phyloP scores from a whole-genome alignment of 106 monocot genomes.

The Dendrobium officinale region DNA sequence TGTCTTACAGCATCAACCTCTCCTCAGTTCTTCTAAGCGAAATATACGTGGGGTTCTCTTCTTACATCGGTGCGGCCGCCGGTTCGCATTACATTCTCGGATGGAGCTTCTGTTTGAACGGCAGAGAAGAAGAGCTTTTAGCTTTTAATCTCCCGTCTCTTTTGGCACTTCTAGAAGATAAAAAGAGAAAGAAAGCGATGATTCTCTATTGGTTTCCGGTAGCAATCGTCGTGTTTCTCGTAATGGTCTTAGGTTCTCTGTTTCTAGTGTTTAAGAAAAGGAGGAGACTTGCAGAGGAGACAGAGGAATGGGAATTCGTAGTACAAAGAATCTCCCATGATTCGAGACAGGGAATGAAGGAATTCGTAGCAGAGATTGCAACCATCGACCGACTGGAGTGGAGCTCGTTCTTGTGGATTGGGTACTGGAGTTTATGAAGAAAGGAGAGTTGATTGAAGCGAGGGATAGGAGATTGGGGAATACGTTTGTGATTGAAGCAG shows the following conservation, averaged over 20 bases:
- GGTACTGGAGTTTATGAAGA: slow-evolving; percentile 32
- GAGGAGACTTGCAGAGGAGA: slow-evolving; percentile 34
- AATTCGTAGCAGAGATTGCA: slow-evolving; percentile 80
- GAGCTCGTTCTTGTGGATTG: slow-evolving; percentile 37
- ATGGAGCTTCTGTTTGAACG: slow-evolving; percentile 59
- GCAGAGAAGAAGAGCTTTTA: slow-evolving; percentile 27
- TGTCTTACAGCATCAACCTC: slow-evolving; percentile 37
- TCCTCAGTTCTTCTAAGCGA: slow-evolving; percentile 32
- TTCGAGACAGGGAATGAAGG: slow-evolving; percentile 65
- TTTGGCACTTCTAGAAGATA: background rate
- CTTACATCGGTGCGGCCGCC: slow-evolving; percentile 51
- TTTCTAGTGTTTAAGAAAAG: slow-evolving; percentile 13
- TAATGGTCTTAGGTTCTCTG: background rate
- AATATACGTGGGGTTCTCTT: slow-evolving; percentile 69
- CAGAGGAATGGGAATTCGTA: slow-evolving; percentile 65
- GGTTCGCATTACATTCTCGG: slow-evolving; percentile 58
- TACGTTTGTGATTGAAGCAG: slow-evolving; percentile 23
- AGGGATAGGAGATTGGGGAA: slow-evolving; percentile 27
- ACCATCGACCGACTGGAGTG: slow-evolving; percentile 45
- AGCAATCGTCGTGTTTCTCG: slow-evolving; percentile 16
- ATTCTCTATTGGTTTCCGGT: slow-evolving; percentile 5
- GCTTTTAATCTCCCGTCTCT: slow-evolving; percentile 42
- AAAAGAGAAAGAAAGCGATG: slow-evolving; percentile 12
- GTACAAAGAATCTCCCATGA: slow-evolving; percentile 56
- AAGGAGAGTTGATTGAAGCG: slow-evolving; percentile 24